Evolutionary conservation across 2,329 filamentous ascomycete species (phyloP), one percentile per base, ranked within the genome.

Genomic region (Pleurostoma richardsiae): DNA sequence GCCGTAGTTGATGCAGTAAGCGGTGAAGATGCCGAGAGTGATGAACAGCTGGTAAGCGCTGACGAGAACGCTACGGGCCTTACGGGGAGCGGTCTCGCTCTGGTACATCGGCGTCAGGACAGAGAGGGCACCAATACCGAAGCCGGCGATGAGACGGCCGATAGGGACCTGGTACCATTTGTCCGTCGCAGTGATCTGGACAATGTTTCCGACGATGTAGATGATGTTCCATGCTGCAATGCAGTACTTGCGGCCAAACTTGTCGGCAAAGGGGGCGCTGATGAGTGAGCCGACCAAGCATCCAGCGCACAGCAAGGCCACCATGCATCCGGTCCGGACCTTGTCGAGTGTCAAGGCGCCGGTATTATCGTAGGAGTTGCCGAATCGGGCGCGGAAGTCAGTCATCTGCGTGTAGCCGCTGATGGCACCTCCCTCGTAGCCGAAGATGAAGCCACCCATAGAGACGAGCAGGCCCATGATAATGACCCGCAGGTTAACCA

Each of bases 61-160:
- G 29, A 62, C 55, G 46, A 67, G 55, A 41, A 63, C 62, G 44
- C 64, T 63, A 50, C 64, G 64, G 50, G 85, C 82, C 55, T 80
- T 73, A 19, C 74, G 72, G 4, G 83, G 83, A 2, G 79, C 73
- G 44, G 73, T 80, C 59, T 86, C 83, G 39, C 78, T 78, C 63
- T 86, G 82, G 63, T 82, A 85, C 73, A 86, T 81, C 48, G 83
- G 82, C 3, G 85, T 80, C 33, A 80, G 72, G 31, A 85, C 77
- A 0, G 80, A 85, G 2, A 88, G 70, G 44, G 74, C 83, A 40
- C 85, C 85, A 29, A 88, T 76, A 40, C 84, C 83, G 3, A 88
- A 69, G 57, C 85, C 85, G 33, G 83, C 81, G 29, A 85, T 70
- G 66, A 82, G 82, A 50, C 85, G 74, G 30, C 83, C 85, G 52